These are phyloP conservation scores for Leucosporidium creatinivorum DNA, from an alignment of 768 basidiomycete genomes.

Conservation along the genomic window DNA sequence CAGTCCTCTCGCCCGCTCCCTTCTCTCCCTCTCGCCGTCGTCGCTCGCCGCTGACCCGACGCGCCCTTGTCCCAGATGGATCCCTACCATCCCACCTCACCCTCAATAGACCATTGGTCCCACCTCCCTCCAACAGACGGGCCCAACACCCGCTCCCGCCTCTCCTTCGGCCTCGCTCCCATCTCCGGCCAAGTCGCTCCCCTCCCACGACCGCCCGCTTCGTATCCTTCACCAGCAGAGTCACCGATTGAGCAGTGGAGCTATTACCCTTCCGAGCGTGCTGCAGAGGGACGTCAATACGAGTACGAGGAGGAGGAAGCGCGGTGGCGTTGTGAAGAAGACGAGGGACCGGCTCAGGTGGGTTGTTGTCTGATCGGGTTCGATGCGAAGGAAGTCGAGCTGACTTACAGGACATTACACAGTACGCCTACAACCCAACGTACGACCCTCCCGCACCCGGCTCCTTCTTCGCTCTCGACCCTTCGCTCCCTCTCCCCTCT, in stretches of 20 bases:
- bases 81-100: neutral
- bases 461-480: constrained; percentile 20
- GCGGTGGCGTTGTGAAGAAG: neutral
- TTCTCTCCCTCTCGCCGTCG: too few species aligned
- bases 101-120: neutral
- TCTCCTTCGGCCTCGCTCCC: neutral
- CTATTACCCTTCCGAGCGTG: neutral
- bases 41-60: too few species aligned
- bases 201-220: neutral
- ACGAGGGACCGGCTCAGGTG: neutral
- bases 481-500: constrained; percentile 8
- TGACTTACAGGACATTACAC: neutral
- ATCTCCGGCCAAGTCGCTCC: neutral
- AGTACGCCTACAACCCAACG: neutral
- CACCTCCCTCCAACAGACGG: neutral
- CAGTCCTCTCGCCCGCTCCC: too few species aligned
- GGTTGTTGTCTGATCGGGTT: neutral
- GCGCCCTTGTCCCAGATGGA: neutral
- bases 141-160: neutral
- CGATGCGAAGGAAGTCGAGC: neutral
- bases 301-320: neutral
- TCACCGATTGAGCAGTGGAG: neutral
- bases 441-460: neutral
- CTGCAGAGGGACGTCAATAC: neutral
- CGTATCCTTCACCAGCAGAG: neutral